Percentiles rank a stretch among this genome's conserved stretches.
phyloP scores from a whole-genome alignment of 2,329 filamentous ascomycete genomes.

The Diaporthe velutina region DNA sequence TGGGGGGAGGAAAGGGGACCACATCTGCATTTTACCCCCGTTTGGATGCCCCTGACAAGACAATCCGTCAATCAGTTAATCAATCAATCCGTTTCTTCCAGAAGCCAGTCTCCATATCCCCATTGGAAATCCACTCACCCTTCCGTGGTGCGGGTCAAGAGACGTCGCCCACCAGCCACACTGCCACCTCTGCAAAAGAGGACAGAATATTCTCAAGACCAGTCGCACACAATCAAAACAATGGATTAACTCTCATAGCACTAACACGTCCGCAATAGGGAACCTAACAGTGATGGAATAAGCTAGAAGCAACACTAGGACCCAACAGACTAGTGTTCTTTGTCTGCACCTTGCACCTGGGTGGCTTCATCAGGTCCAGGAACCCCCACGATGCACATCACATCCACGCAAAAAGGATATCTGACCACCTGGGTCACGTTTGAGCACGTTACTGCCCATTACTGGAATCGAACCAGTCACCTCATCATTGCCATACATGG shows the following conservation, averaged over 20 bases:
- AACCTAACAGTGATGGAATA: background rate
- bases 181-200: background rate
- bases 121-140: background rate
- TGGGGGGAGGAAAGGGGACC: background rate
- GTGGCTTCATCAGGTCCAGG: background rate
- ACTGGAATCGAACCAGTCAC: constrained; percentile 31
- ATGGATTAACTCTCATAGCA: background rate
- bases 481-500: background rate
- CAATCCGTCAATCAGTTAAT: background rate
- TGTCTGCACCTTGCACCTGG: too few relatives aligned
- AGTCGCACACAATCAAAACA: too few relatives aligned
- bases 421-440: rapidly evolving
- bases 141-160: background rate
- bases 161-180: background rate
- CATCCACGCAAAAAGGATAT: background rate
- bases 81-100: constrained; percentile 20
- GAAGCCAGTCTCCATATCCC: constrained; percentile 4
- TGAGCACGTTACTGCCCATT: background rate
- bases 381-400: background rate
- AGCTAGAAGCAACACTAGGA: background rate
- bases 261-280: background rate
- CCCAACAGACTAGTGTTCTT: background rate
- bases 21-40: constrained; percentile 1
- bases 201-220: background rate
- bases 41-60: constrained; percentile 22